phyloP scores from a whole-genome alignment of 1,284 basidiomycete genomes.

The Ceratobasidium sp. region DNA sequence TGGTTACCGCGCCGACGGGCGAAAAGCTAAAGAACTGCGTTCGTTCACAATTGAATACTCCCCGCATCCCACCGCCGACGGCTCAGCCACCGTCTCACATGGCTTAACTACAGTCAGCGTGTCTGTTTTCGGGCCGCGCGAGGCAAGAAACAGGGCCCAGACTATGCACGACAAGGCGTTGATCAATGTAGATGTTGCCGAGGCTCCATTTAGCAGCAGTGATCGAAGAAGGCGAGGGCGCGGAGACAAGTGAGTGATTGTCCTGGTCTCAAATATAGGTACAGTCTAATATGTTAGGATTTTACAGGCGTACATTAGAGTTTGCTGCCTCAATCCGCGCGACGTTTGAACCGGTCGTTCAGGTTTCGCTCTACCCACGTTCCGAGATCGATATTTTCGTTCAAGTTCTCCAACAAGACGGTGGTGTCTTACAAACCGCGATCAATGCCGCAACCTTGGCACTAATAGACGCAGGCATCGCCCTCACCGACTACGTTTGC shows the following conservation, averaged over 20 bases:
- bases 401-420: slow-evolving; percentile 94
- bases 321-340: slow-evolving; percentile 88
- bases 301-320: slow-evolving; percentile 85
- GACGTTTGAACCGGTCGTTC: slow-evolving; percentile 96
- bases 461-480: slow-evolving; percentile 90
- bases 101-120: slow-evolving; percentile 91
- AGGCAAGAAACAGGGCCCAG: slow-evolving; percentile 81
- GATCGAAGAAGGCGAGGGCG: slow-evolving; percentile 81
- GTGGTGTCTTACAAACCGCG: slow-evolving; percentile 88
- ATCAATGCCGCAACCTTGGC: slow-evolving; percentile 97
- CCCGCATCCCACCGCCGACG: slow-evolving; percentile 84
- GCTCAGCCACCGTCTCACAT: slow-evolving; percentile 86
- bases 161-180: slow-evolving; percentile 85
- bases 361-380: slow-evolving; percentile 91
- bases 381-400: slow-evolving; percentile 95
- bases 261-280: slow-evolving; percentile 1
- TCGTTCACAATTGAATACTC: slow-evolving; percentile 84
- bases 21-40: slow-evolving; percentile 90
- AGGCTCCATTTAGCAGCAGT: slow-evolving; percentile 87
- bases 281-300: slow-evolving; percentile 20
- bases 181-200: slow-evolving; percentile 86
- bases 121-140: slow-evolving; percentile 91
- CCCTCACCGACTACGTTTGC: slow-evolving; percentile 91
- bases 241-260: slow-evolving; percentile 84
- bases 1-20: slow-evolving; percentile 90